These are phyloP conservation scores for Ceratobasidium sp. DNA, from an alignment of 1,284 basidiomycete genomes.

Conservation along the genomic window DNA sequence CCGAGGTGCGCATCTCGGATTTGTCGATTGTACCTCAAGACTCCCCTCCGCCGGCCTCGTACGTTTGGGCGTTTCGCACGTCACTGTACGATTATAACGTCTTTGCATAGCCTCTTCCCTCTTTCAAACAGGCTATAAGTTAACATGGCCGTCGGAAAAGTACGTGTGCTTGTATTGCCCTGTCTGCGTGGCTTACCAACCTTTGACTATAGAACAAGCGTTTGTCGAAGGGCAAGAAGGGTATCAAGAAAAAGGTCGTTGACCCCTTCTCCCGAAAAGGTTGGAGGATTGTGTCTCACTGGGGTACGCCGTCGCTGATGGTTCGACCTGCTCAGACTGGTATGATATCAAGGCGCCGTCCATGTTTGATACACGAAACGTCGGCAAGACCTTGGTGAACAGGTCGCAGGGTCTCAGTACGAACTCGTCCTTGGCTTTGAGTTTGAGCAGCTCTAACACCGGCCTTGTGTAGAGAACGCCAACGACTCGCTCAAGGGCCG, in stretches of 20 bases:
- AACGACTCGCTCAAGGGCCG: slow-evolving; percentile 99
- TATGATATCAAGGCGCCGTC: slow-evolving; percentile 99
- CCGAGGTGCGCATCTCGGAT: slow-evolving; percentile 15
- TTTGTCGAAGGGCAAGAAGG: slow-evolving; percentile 99
- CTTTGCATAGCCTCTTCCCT: slow-evolving; percentile 18
- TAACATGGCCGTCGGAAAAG: slow-evolving; percentile 44
- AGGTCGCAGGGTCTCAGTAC: slow-evolving; percentile 96
- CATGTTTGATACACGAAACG: slow-evolving; percentile 96
- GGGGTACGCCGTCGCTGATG: slow-evolving; percentile 13
- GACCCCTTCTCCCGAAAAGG: slow-evolving; percentile 99
- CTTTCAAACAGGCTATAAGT: slow-evolving; percentile 35
- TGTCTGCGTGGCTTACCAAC: slow-evolving; percentile 14
- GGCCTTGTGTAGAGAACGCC: slow-evolving; percentile 81
- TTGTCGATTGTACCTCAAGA: slow-evolving; percentile 36
- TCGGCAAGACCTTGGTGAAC: slow-evolving; percentile 99
- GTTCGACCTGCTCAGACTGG: slow-evolving; percentile 76
- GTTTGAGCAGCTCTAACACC: slow-evolving; percentile 44
- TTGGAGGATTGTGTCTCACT: slow-evolving; percentile 50
- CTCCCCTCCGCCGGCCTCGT: slow-evolving; percentile 26
- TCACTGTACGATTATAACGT: background rate
- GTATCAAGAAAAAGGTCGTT: slow-evolving; percentile 99
- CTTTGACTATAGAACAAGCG: slow-evolving; percentile 84
- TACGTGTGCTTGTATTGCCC: background rate
- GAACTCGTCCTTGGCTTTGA: slow-evolving; percentile 55
- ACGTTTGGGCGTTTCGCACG: slow-evolving; percentile 16